These are phyloP conservation scores for Colletotrichum shisoi DNA, from an alignment of 2,329 filamentous ascomycete species.

Conservation along the genomic window DNA sequence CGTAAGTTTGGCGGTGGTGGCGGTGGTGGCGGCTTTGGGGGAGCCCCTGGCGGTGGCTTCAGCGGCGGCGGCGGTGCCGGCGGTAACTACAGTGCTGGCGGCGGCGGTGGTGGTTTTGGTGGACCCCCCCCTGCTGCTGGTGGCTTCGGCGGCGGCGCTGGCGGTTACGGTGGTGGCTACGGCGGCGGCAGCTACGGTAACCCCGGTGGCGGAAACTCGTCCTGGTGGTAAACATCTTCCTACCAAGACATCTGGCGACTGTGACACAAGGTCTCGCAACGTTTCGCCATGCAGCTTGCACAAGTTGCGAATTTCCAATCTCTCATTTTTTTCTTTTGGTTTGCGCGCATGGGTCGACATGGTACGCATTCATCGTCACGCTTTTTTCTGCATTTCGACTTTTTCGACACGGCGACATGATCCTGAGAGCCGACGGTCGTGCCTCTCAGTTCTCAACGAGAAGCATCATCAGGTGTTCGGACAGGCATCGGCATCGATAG, in stretches of 20 bases:
- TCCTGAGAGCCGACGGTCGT: constrained; percentile 45
- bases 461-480: constrained; percentile 49
- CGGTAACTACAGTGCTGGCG: constrained; percentile 51
- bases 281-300: constrained; percentile 17
- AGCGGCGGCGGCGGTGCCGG: constrained; percentile 51
- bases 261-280: constrained; percentile 13
- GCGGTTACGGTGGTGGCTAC: constrained; percentile 52
- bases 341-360: constrained; percentile 37
- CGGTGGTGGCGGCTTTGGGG: constrained; percentile 56
- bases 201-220: constrained; percentile 70
- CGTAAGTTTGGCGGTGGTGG: constrained; percentile 73
- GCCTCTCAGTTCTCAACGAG: constrained; percentile 45
- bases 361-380: constrained; percentile 42
- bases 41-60: constrained; percentile 55
- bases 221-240: constrained; percentile 68
- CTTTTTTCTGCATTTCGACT: constrained; percentile 44
- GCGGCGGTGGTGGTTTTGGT: constrained; percentile 64
- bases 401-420: constrained; percentile 49
- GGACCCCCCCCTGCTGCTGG: constrained; percentile 57
- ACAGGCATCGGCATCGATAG: constrained; percentile 45
- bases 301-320: constrained; percentile 47
- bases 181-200: constrained; percentile 72
- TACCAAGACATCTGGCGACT: constrained; percentile 22
- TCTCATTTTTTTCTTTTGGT: constrained; percentile 36
- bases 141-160: constrained; percentile 55